Base-by-base conservation (phyloP, 495 filamentous ascomycete genomes). In the Penicillium soppii region DNA sequence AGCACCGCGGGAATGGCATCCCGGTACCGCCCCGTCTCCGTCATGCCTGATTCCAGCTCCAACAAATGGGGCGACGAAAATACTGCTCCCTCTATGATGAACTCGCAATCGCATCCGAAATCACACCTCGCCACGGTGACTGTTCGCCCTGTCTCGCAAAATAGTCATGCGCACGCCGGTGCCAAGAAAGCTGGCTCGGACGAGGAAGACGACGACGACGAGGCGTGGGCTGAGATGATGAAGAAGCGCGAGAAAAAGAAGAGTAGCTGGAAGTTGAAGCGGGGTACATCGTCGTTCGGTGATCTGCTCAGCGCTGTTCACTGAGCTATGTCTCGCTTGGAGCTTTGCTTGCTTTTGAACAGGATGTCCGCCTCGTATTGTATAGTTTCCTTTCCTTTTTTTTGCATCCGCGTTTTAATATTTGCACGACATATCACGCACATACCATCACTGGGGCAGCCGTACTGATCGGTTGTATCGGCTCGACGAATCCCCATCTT, bases 21-120 rank as follows among this genome's bases (percentile, higher is more conserved):
- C 29, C 84, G 94, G n/a, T 98, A 98, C 69, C 84, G 95, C 12
- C 92, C 95, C 1, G 91, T 98, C 0, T 92, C 89, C 2, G 69
- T 65, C 20, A 62, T 73, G 30, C 53, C 61, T 59, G 52, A 74
- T 66, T 49, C 53, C 68, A 36, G 61, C 61, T 57, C 76, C 8
- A 60, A 79, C 8, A 72, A 70, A 43, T 82, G 75, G 75, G 71
- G 70, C 30, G 72, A 79, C 46, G 75, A 74, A 58, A 78, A 72
- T 46, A 61, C 48, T 27, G 69, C 44, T 44, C 67, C 57, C 10
- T 54, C 63, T 32, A 27, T 65, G 25, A 43, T 60, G 2, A 32
- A 54, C 4, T 42, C 61, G 21, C 61, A 57, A 20, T 43, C 67
- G 7, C 60, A 61, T 4, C 64, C 70, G 3, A 69, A 72, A 46